A percentile compares a stretch with the other conserved stretches of the same genome.
These are phyloP conservation scores for Leishmania aethiopica DNA, from an alignment of 208 protist species.

Conservation along the genomic window DNA sequence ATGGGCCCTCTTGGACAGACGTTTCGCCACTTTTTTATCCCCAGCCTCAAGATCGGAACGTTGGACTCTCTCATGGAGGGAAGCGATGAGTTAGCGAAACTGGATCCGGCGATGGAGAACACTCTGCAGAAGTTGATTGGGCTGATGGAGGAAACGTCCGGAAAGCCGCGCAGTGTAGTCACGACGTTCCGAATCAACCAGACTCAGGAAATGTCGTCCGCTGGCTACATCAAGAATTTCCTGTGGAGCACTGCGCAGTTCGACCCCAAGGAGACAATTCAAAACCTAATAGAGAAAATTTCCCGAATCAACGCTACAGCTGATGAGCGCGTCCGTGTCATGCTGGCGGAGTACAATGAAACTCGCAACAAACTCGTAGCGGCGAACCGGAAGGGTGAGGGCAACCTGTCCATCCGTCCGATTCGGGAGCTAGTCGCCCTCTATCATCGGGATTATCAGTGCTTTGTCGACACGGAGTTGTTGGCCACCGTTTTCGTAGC, in stretches of 20 bases:
- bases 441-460: constrained; percentile 69
- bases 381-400: constrained; percentile 68
- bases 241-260: constrained; percentile 85
- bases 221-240: constrained; percentile 88
- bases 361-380: constrained; percentile 76
- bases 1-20: constrained; percentile 70
- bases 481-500: constrained; percentile 89
- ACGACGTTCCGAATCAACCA: constrained; percentile 87
- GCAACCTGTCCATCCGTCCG: constrained; percentile 82
- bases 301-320: constrained; percentile 60
- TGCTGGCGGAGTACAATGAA: constrained; percentile 88
- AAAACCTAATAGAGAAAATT: constrained; percentile 77
- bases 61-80: constrained; percentile 91
- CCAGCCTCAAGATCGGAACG: constrained; percentile 82
- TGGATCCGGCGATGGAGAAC: constrained; percentile 78
- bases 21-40: constrained; percentile 83
- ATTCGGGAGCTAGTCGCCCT: constrained; percentile 79
- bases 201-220: constrained; percentile 83
- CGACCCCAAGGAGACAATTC: constrained; percentile 82
- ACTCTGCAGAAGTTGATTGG: constrained; percentile 79
- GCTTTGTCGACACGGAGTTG: constrained; percentile 85
- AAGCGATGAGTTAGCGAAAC: constrained; percentile 86
- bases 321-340: constrained; percentile 81
- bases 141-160: constrained; percentile 83
- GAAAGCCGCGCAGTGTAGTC: constrained; percentile 72